A percentile compares a stretch with the other conserved stretches of the same genome.
Evolutionary conservation across 192 early-diverging fungal species (phyloP).

Genomic region (Coemansia sp.): DNA sequence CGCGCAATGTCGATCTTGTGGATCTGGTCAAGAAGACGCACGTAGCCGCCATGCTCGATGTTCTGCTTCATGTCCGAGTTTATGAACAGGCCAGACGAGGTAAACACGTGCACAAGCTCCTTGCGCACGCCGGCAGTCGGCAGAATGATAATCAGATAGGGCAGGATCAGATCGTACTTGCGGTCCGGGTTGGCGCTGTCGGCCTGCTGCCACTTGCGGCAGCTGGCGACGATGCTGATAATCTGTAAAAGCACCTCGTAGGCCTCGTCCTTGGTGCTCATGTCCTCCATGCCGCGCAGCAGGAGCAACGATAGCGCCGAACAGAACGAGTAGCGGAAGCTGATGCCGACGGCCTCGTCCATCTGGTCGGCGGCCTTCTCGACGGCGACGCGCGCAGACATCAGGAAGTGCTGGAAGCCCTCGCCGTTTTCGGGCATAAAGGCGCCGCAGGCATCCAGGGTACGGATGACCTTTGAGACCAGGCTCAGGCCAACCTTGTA

Average conservation of each 20-base stretch:
- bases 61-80: slow-evolving; percentile 25
- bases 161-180: slow-evolving; percentile 54
- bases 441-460: slow-evolving; percentile 71
- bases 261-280: slow-evolving; percentile 69
- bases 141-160: slow-evolving; percentile 78
- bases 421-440: slow-evolving; percentile 61
- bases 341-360: slow-evolving; percentile 72
- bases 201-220: slow-evolving; percentile 51
- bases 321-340: slow-evolving; percentile 83
- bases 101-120: slow-evolving; percentile 54
- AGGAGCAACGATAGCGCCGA: slow-evolving; percentile 80
- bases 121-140: slow-evolving; percentile 75
- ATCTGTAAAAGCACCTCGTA: slow-evolving; percentile 68
- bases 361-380: slow-evolving; percentile 67
- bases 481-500: slow-evolving; percentile 72
- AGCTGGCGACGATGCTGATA: slow-evolving; percentile 68
- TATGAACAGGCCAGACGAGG: slow-evolving; percentile 25
- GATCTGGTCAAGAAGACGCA: slow-evolving; percentile 47
- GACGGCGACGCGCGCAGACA: slow-evolving; percentile 69
- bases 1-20: slow-evolving; percentile 43
- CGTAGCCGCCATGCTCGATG: slow-evolving; percentile 46
- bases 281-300: slow-evolving; percentile 78
- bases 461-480: slow-evolving; percentile 67
- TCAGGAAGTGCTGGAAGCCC: slow-evolving; percentile 67
- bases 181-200: slow-evolving; percentile 21